Evolutionary conservation across 495 filamentous ascomycete genomes (phyloP), one percentile per base, ranked within the genome.

Genomic region (Tetracladium marchalianum): DNA sequence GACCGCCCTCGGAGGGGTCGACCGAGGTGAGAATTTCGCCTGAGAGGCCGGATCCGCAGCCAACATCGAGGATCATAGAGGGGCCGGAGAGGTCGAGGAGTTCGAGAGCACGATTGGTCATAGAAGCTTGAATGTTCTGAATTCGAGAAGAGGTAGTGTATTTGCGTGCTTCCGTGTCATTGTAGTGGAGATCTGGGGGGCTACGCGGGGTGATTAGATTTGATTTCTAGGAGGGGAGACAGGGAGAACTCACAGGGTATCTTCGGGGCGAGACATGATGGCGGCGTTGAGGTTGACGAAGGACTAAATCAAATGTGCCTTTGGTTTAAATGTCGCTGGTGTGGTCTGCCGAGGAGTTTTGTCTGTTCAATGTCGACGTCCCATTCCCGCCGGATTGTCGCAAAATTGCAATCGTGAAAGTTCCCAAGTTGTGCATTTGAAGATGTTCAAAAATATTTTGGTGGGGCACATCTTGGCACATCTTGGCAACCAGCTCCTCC

Each of bases 141-240:
- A 98, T 97, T 44, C 92, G 88, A 15, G 89, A 95, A 44, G 79
- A 87, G 24, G 90, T 95, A n/a, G 93, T 98, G 69, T 98, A 98
- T 70, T 95, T 90, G 62, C 82, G 82, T 11, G 92, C 88, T 70
- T 94, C 88, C 70, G 76, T 73, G 64, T 96, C 93, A 68, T 95
- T 84, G 71, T 98, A 98, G 70, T 90, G 92, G 55, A 97, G 78
- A 69, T 98, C 92, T 48, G 92, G 88, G 41, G 87, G 85, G 55
- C 88, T 94, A 47, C 43, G 31, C 32, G 31, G 19, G n/a, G 15
- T 15, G 38, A 42, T 41, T 22, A 44, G 46, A 52, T 34, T 38
- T 37, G 46, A 45, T 35, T 40, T 16, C 18, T 40, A 31, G 53
- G 49, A 40, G 33, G 35, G 15, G 34, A 32, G 35, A 41, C 37